Evolutionary conservation across 805 yeast species (phyloP).

Genomic region (Cyberlindnera saturnus): DNA sequence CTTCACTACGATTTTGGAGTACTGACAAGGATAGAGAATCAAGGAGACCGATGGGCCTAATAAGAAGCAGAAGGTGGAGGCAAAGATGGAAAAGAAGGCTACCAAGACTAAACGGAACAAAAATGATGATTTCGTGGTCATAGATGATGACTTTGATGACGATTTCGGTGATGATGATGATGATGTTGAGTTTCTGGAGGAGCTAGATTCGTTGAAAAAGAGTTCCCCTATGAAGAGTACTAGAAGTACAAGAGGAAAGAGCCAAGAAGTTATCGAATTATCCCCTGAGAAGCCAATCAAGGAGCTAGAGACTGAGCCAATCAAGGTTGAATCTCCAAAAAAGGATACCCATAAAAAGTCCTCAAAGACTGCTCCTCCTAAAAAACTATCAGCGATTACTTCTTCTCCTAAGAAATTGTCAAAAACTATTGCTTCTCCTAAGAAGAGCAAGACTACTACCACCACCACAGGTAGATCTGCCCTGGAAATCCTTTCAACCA

Average conservation of each 20-base stretch:
- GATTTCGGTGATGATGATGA: constrained; percentile 17
- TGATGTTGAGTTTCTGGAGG: constrained; percentile 9
- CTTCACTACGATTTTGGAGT: no score
- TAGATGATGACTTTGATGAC: constrained; percentile 12
- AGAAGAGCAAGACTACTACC: constrained; percentile 1
- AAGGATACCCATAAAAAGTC: not conserved
- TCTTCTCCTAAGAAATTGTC: constrained; percentile 2
- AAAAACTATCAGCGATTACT: not conserved
- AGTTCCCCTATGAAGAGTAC: constrained; percentile 2
- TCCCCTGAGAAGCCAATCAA: no score
- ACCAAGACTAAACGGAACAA: not conserved
- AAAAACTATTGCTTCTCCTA: constrained; percentile 4
- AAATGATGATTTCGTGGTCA: constrained; percentile 11
- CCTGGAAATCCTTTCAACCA: constrained; percentile 49
- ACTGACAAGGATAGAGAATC: no score
- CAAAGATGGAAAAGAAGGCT: no score
- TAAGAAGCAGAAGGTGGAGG: no score
- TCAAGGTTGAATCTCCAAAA: constrained; percentile 1
- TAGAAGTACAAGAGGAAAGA: not conserved
- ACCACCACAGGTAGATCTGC: constrained; percentile 32
- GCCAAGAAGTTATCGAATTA: not conserved
- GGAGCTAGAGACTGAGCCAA: no score
- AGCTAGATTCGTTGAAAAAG: constrained; percentile 1
- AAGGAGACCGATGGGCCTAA: no score
- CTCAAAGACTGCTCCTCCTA: constrained; percentile 1